Evolutionary conservation across 2,329 filamentous ascomycete genomes (phyloP).

Genomic region (Sarocladium kiliense): DNA sequence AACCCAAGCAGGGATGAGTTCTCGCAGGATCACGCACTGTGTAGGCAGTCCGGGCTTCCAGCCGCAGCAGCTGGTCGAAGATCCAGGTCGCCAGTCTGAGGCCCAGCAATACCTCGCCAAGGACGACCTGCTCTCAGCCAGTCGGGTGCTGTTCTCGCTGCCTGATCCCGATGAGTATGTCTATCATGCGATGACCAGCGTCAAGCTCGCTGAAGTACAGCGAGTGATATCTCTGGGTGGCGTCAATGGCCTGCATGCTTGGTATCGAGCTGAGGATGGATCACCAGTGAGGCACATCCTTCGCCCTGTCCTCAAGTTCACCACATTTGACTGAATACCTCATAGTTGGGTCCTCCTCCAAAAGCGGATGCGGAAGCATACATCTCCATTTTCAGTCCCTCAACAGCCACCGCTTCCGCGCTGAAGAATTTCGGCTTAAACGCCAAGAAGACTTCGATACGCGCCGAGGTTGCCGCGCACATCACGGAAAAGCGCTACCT

Average conservation of each 20-base stretch:
- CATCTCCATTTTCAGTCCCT: slow-evolving; percentile 58
- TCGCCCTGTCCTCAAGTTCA: background rate
- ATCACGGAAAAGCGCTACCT: slow-evolving; percentile 48
- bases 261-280: slow-evolving; percentile 38
- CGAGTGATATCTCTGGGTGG: slow-evolving; percentile 37
- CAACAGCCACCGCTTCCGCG: slow-evolving; percentile 54
- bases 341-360: slow-evolving; percentile 41
- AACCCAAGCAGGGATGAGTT: background rate
- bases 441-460: slow-evolving; percentile 57
- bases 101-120: slow-evolving; percentile 31
- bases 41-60: slow-evolving; percentile 39
- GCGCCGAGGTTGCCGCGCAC: slow-evolving; percentile 49
- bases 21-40: slow-evolving; percentile 30
- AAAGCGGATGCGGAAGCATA: slow-evolving; percentile 60
- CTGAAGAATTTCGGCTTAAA: slow-evolving; percentile 60
- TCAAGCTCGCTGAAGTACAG: slow-evolving; percentile 44
- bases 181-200: slow-evolving; percentile 47
- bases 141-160: slow-evolving; percentile 37
- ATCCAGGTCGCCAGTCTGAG: slow-evolving; percentile 31
- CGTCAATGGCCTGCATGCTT: slow-evolving; percentile 41
- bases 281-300: slow-evolving; percentile 22
- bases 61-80: slow-evolving; percentile 33
- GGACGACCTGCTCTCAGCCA: slow-evolving; percentile 37
- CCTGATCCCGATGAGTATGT: slow-evolving; percentile 40
- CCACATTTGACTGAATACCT: slow-evolving; percentile 9